Base-by-base conservation (phyloP, 192 early-diverging fungal genomes). In the Coemansia sp. region DNA sequence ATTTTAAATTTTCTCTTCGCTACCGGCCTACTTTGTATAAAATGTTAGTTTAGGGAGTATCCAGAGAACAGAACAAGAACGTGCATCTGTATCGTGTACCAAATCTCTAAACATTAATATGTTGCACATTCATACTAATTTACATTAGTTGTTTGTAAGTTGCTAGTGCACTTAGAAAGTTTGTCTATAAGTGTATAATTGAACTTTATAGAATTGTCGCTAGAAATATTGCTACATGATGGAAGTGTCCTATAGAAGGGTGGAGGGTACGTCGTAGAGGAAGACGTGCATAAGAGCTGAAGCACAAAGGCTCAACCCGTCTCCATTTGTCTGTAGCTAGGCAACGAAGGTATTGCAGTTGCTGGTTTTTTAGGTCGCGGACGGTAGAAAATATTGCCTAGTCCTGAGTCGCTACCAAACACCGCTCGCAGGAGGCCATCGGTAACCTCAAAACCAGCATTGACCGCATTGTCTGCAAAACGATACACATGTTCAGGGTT, bases 321-420 rank as follows among this genome's bases (percentile, higher is more conserved):
- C 51, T 74, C 66, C 58, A 80, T 59, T 32, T 78, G 70, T 19
- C 61, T 67, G 29, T 46, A 59, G 42, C 56, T 66, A 19, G 70
- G 66, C 14, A 59, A 57, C 11, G 64, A 58, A 4, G 66, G 70
- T 22, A 64, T 68, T 6, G 67, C 74, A 22, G 62, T 82, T 24
- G 79, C 79, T 22, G 79, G 79, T 61, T 76, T 82, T 42, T 82
- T 82, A 2, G 79, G 79, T 1, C 79, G 70, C 24, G 79, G 79
- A 17, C 79, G 74, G 29, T 76, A 63, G 10, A 82, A 54, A 9
- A 82, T 82, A n/a, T 82, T 71, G 23, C 74, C 67, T 9, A 82
- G 64, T 0, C 79, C 79, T 3, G 79, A 70, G 14, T 82, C 74
- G 27, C 79, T 76, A 8, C 79, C 79, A 76, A 82, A 82, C n/a